phyloP scores from a whole-genome alignment of 2,329 filamentous ascomycete species.

The Colletotrichum sojae region DNA sequence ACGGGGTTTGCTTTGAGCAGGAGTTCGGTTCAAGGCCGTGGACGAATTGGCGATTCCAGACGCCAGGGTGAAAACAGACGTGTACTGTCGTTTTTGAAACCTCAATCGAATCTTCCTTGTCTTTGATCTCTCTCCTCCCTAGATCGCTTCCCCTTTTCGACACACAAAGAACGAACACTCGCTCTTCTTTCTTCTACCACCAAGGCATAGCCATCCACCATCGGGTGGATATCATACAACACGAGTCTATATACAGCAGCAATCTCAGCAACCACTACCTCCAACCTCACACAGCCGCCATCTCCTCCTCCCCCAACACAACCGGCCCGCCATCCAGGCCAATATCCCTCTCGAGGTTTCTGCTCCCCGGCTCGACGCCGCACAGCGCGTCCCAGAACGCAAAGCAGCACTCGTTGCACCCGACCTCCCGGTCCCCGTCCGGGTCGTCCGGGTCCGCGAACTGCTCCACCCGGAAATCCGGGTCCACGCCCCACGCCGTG shows the following conservation, averaged over 20 bases:
- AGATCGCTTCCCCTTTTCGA: neutral
- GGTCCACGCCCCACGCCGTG: conserved; percentile 20
- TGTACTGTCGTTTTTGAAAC: conserved; percentile 9
- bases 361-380: conserved; percentile 7
- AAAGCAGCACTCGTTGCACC: conserved; percentile 25
- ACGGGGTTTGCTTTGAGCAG: conserved; percentile 16
- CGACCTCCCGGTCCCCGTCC: conserved; percentile 5
- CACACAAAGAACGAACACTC: neutral
- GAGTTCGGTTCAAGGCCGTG: conserved; percentile 13
- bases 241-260: neutral
- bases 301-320: conserved; percentile 25
- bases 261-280: neutral
- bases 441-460: conserved; percentile 1
- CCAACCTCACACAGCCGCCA: conserved; percentile 20
- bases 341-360: conserved; percentile 17
- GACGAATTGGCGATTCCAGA: conserved; percentile 21
- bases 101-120: conserved; percentile 1
- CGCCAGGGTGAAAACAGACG: conserved; percentile 23
- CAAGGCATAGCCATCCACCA: neutral
- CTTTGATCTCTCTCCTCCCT: neutral
- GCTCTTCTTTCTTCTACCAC: neutral
- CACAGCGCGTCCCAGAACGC: conserved; percentile 29
- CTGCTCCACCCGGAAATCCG: conserved; percentile 16
- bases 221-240: neutral
- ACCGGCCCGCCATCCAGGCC: neutral